Conservation (phyloP, 768 basidiomycete species). For the Trametes elegans region DNA sequence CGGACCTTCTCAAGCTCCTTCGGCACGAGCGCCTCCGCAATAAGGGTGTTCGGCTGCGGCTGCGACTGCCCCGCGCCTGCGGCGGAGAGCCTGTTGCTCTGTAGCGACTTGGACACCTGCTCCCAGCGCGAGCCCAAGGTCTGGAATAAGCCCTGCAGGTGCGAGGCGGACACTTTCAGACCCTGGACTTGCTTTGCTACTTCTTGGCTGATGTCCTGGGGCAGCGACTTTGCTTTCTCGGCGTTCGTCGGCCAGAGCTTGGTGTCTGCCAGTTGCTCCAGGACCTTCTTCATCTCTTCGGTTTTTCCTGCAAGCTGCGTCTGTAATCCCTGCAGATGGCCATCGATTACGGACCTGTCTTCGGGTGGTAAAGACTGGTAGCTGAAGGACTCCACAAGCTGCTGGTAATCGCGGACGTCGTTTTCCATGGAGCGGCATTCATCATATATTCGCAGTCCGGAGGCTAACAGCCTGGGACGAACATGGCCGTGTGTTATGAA, state of each 20-base stretch:
- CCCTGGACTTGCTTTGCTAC: constrained; percentile 7
- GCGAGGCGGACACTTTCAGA: constrained; percentile 8
- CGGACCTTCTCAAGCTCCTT: constrained; percentile 16
- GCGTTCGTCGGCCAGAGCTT: constrained; percentile 14
- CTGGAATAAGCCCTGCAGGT: constrained; percentile 9
- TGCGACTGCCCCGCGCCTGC: not conserved
- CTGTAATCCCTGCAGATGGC: constrained; percentile 13
- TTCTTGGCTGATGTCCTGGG: constrained; percentile 3
- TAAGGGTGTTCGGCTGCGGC: constrained; percentile 9
- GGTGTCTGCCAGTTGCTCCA: constrained; percentile 1
- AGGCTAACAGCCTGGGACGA: constrained; percentile 5
- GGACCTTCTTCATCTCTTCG: constrained; percentile 7
- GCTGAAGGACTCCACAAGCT: constrained; percentile 17
- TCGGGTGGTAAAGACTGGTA: constrained; percentile 7
- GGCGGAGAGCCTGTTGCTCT: not conserved
- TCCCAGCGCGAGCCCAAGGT: constrained; percentile 10
- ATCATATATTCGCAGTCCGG: constrained; percentile 5
- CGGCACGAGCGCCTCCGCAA: constrained; percentile 16
- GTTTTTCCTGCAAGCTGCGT: constrained; percentile 5
- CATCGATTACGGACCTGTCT: constrained; percentile 14
- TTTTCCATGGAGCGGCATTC: constrained; percentile 16
- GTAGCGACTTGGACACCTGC: not conserved
- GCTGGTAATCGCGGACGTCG: constrained; percentile 16
- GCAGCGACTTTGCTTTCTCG: not conserved
- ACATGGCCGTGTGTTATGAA: not conserved